Evolutionary conservation across 345 rosid genomes (phyloP).

Genomic region (Eutrema japonicum): DNA sequence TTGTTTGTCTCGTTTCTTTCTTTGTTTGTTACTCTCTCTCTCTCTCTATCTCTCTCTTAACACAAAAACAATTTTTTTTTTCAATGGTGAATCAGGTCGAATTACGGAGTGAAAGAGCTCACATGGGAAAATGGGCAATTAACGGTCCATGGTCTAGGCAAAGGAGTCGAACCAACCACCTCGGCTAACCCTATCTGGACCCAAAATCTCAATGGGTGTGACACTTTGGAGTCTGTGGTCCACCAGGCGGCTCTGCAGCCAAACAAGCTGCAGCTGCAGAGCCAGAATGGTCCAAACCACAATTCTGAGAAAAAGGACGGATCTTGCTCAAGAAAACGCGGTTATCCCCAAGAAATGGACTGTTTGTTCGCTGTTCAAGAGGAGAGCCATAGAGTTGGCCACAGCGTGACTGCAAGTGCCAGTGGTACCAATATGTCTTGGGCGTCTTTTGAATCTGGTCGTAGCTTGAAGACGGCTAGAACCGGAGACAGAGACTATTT

Average conservation of each 20-base stretch:
- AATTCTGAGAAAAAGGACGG: constrained; percentile 29
- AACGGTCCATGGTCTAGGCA: constrained; percentile 53
- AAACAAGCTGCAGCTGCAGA: constrained; percentile 18
- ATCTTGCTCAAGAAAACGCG: constrained; percentile 44
- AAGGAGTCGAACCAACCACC: constrained; percentile 31
- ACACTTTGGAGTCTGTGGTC: constrained; percentile 59
- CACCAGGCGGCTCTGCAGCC: constrained; percentile 53
- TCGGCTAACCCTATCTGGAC: constrained; percentile 48
- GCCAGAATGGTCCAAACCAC: constrained; percentile 18
- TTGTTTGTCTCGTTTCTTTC: not conserved
- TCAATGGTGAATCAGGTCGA: constrained; percentile 46
- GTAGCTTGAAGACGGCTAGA: constrained; percentile 52
- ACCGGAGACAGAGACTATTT: constrained; percentile 53
- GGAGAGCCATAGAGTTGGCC: constrained; percentile 40
- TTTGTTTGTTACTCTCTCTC: not conserved
- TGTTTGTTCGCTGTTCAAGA: constrained; percentile 39
- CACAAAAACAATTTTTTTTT: not conserved
- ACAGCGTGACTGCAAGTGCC: constrained; percentile 44
- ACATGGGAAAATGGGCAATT: constrained; percentile 62
- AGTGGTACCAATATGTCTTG: constrained; percentile 46
- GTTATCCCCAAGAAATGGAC: constrained; percentile 35
- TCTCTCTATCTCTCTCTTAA: not conserved
- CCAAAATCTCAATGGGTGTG: constrained; percentile 40
- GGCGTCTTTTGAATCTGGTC: constrained; percentile 53
- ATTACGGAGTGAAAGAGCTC: constrained; percentile 53